These are phyloP conservation scores for Gastrolobium villosum DNA, from an alignment of 306 rosid genomes.

Conservation along the genomic window DNA sequence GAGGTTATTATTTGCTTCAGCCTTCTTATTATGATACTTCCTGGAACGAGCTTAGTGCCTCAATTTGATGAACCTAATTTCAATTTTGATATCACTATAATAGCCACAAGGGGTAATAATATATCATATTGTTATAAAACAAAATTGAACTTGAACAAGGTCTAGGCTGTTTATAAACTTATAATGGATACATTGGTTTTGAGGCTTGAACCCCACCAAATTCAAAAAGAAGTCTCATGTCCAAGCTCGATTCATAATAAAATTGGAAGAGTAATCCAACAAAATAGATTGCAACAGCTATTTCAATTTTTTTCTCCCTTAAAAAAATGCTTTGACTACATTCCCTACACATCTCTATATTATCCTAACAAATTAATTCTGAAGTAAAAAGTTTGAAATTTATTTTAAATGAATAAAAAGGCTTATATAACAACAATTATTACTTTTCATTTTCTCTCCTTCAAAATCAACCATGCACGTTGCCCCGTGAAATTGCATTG, in stretches of 20 bases:
- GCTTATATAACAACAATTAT: too few species aligned
- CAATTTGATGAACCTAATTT: not conserved
- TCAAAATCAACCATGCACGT: too few species aligned
- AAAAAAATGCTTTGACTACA: constrained; percentile 15
- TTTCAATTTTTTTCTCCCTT: not conserved
- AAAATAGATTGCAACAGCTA: not conserved
- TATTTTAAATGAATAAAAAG: too few species aligned
- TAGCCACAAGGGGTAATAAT: not conserved
- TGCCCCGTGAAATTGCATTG: too few species aligned
- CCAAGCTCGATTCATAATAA: not conserved
- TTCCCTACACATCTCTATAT: constrained; percentile 2
- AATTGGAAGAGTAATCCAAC: constrained; percentile 38
- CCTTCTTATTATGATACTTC: not conserved
- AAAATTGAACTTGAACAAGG: not conserved
- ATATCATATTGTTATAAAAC: not conserved
- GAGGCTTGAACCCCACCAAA: constrained; percentile 18
- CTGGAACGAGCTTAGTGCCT: not conserved
- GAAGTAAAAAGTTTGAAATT: too few species aligned
- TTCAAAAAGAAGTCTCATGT: constrained; percentile 15
- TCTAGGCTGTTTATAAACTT: not conserved
- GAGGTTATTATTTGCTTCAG: too few species aligned
- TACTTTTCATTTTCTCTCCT: too few species aligned
- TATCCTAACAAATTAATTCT: too few species aligned
- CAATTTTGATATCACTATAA: not conserved
- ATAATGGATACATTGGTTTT: not conserved